These are phyloP conservation scores for Raffaelea deltoideospora DNA, from an alignment of 2,329 filamentous ascomycete genomes.

Conservation along the genomic window DNA sequence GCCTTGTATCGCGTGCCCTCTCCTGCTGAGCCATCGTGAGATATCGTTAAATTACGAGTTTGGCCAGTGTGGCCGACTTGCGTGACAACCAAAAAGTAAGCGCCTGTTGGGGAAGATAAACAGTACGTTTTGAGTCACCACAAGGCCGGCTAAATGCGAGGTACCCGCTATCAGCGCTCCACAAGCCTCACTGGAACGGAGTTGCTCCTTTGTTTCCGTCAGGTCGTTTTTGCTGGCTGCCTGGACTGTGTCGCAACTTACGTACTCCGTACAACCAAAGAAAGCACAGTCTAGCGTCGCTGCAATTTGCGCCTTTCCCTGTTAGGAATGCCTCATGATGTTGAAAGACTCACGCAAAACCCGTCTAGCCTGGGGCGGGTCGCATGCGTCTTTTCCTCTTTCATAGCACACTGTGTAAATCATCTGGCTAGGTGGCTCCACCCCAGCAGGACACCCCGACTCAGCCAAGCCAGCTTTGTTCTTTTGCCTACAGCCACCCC, in stretches of 20 bases:
- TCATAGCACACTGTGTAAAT: conserved; percentile 4
- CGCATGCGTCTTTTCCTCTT: conserved; percentile 1
- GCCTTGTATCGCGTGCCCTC: too few species aligned
- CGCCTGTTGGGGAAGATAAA: background rate
- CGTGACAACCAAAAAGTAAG: background rate
- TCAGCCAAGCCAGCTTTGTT: too few species aligned
- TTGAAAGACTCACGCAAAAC: conserved; percentile 4
- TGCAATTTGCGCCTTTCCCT: conserved; percentile 5
- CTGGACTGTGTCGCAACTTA: background rate
- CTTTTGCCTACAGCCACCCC: too few species aligned
- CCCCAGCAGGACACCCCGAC: too few species aligned
- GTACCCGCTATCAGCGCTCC: background rate
- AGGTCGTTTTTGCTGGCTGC: background rate
- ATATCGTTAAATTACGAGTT: too few species aligned
- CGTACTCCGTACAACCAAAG: too few species aligned
- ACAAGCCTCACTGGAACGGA: background rate
- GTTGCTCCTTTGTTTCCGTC: background rate
- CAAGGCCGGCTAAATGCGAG: background rate
- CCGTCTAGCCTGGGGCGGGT: conserved; percentile 5
- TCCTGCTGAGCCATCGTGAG: too few species aligned
- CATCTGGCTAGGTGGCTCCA: too few species aligned
- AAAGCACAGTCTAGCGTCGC: background rate
- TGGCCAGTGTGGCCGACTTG: too few species aligned
- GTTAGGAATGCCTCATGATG: conserved; percentile 9
- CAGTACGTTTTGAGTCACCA: background rate